These are phyloP conservation scores for Coniella vitis DNA, from an alignment of 2,329 filamentous ascomycete species.

Conservation along the genomic window DNA sequence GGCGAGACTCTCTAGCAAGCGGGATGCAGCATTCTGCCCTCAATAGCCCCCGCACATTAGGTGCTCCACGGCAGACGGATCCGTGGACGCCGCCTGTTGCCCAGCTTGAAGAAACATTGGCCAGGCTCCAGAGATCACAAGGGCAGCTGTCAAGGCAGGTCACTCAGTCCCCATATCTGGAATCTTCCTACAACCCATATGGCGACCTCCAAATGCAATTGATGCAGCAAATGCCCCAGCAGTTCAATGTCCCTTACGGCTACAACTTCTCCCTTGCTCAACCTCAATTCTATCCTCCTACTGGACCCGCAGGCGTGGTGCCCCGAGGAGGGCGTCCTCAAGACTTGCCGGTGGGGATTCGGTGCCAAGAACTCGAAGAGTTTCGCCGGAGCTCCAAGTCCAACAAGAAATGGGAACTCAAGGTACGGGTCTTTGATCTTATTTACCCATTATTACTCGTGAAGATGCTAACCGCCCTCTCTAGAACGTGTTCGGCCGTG, in stretches of 20 bases:
- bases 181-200: constrained; percentile 3
- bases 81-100: constrained; percentile 1
- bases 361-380: constrained; percentile 70
- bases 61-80: constrained; percentile 3
- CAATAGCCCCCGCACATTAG: constrained; percentile 9
- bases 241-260: not conserved
- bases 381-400: constrained; percentile 70
- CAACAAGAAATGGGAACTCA: constrained; percentile 70
- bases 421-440: constrained; percentile 36
- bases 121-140: constrained; percentile 7
- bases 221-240: constrained; percentile 7
- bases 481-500: constrained; percentile 73
- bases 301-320: constrained; percentile 8
- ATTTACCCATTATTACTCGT: not conserved
- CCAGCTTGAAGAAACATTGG: constrained; percentile 3
- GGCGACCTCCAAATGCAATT: constrained; percentile 1
- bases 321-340: constrained; percentile 20
- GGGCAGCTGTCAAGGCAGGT: constrained; percentile 8
- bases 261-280: constrained; percentile 7
- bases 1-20: constrained; percentile 11
- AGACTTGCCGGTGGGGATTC: constrained; percentile 52
- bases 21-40: constrained; percentile 11
- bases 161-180: constrained; percentile 10
- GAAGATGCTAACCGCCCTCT: constrained; percentile 14
- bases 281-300: constrained; percentile 9